These are phyloP conservation scores for Apiospora arundinis DNA, from an alignment of 2,329 filamentous ascomycete genomes.

Conservation along the genomic window DNA sequence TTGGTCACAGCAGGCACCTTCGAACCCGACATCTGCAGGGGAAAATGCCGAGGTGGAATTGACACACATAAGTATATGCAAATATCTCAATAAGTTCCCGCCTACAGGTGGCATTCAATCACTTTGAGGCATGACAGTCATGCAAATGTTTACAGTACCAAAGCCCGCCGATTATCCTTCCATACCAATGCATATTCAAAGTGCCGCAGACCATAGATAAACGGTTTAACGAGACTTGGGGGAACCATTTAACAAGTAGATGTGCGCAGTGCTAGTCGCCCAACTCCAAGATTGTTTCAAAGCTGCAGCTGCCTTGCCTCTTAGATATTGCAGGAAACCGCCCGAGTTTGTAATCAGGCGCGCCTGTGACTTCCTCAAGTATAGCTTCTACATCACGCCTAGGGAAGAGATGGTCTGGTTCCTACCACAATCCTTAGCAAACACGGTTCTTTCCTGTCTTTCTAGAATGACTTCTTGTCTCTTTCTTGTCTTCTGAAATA, in stretches of 20 bases:
- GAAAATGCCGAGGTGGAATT: too few relatives aligned
- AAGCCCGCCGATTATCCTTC: too few relatives aligned
- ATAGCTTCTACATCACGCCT: background rate
- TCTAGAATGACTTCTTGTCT: too few relatives aligned
- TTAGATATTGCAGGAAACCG: background rate
- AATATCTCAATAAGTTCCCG: too few relatives aligned
- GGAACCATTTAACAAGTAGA: background rate
- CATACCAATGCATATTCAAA: background rate
- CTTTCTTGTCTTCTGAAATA: too few relatives aligned
- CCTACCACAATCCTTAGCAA: background rate
- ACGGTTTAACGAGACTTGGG: background rate
- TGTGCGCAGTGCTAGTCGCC: background rate
- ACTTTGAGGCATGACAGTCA: too few relatives aligned
- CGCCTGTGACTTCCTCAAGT: background rate
- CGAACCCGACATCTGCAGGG: too few relatives aligned
- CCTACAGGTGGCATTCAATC: too few relatives aligned
- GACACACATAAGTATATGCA: too few relatives aligned
- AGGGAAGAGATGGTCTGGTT: background rate
- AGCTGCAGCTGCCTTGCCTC: background rate
- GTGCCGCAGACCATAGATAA: background rate
- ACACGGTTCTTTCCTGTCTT: background rate
- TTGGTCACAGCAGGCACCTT: too few relatives aligned
- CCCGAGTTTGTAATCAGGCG: background rate
- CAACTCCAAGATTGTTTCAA: background rate
- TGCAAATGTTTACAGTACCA: too few relatives aligned